Evolutionary conservation across 73 alveolate species (phyloP), one percentile per base, ranked within the genome.

Genomic region (Blepharisma stoltei): DNA sequence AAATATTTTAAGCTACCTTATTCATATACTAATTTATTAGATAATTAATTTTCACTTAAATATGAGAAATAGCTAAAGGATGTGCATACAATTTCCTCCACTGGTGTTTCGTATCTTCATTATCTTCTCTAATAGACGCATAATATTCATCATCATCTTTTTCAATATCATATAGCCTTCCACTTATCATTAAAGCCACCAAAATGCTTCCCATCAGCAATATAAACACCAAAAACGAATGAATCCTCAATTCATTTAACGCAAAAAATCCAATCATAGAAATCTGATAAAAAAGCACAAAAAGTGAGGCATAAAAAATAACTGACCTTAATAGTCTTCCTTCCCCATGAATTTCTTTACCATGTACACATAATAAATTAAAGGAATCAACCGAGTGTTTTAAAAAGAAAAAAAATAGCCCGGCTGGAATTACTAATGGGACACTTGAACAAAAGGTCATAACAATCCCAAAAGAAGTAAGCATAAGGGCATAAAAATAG

Each of bases 361-460:
- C 71, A 78, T 81, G 86, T 46, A 92, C 96, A 7, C 96, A 86
- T 18, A 93, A 82, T 48, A 95, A 78, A 55, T 94, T 83, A 43
- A 89, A 67, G 76, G 91, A 68, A 81, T 95, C 99, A 27, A 94
- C 99, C 55, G 69, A 55, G 80, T 93, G 97, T 81, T 96, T 91
- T 55, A 95, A 78, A 38, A 83, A 67, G 55, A 89, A 83, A 78
- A 89, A 94, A 46, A 86, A 81, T 5, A 90, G 82, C 41, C 98
- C 99, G 3, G 97, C 97, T 44, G 93, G 86, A 14, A 93, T 86
- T 3, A 95, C 92, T n/a, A 95, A 67, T 3, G 98, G 98, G 43
- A 93, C 93, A 48, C 92, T 89, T 44, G 97, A 85, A 50, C 96
- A 70, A 82, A 89, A 95, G 20, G 94, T 81, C 71, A 91, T 71